Base-by-base conservation (phyloP, 202 grass and related monocot species). In the Eragrostis tef region DNA sequence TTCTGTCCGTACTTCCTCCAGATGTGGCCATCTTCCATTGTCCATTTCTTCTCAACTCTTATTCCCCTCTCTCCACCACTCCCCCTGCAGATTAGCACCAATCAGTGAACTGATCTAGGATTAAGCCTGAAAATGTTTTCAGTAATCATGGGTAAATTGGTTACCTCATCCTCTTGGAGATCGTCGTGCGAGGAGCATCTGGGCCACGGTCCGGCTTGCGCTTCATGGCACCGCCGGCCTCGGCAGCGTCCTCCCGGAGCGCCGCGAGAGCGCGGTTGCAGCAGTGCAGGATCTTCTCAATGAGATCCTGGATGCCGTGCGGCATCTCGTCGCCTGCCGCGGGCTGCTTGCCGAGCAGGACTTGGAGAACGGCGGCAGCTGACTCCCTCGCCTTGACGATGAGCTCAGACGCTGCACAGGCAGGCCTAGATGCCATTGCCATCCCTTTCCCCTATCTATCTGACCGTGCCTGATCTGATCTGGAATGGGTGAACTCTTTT, bases 211-310 rank as follows among this genome's bases (percentile, higher is more conserved):
- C 77, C 0, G 22, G 6, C 64, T 80, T 80, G 64, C 65, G 78
- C 65, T 80, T 80, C 77, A 64, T 41, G 7, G 9, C n/a, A 9
- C 2, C 15, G 6, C 13, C 39, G 20, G 20, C 2, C 6, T 29
- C 46, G 6, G 2, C 29, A 31, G 29, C 62, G 0, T 67, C 31
- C 47, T 29, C 1, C 14, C 15, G 78, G 65, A 81, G 17, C 36
- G 51, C 39, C 0, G 51, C 51, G 16, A 80, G 51, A 11, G 53
- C 67, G 16, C 66, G 24, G 52, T 60, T 42, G 27, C 19, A 73
- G 79, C 68, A 82, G 56, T 27, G 26, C 54, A 82, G 43, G 43
- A 82, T 73, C 79, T 82, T 26, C 27, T 82, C 44, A n/a, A 56
- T 21, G 19, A 82, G 69, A 15, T 34, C 67, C 42, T 12, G 21